Percentiles rank a stretch among this genome's conserved stretches.
Evolutionary conservation across 257 asterid genomes (phyloP).

Genomic region (Ilex aquifolium): DNA sequence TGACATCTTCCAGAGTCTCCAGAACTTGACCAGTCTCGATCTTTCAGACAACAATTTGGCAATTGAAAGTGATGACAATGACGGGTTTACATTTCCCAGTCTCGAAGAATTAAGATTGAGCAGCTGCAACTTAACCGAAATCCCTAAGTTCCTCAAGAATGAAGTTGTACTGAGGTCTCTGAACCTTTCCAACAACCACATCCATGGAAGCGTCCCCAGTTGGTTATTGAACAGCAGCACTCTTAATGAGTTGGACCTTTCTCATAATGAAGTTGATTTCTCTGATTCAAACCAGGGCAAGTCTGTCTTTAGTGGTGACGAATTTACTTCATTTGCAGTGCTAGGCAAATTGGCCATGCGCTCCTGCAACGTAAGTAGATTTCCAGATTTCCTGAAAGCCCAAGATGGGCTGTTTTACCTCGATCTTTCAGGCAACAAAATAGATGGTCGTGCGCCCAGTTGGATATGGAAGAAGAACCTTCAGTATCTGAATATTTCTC

Average conservation of each 20-base stretch:
- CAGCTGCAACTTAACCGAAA: background rate
- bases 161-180: background rate
- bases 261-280: background rate
- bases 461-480: no score
- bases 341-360: background rate
- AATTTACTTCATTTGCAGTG: background rate
- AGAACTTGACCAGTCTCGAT: background rate
- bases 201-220: no score
- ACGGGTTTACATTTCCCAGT: background rate
- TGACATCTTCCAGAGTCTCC: background rate
- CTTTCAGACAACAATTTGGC: background rate
- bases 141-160: background rate
- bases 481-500: no score
- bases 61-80: background rate
- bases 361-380: no score
- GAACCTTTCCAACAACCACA: no score
- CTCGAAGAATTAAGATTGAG: background rate
- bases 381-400: no score
- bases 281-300: background rate
- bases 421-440: no score
- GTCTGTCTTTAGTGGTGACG: background rate
- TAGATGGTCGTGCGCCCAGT: no score
- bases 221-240: no score
- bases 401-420: no score
- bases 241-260: no score